phyloP scores from a whole-genome alignment of 352 stramenopile species.

The Phytophthora syringae region DNA sequence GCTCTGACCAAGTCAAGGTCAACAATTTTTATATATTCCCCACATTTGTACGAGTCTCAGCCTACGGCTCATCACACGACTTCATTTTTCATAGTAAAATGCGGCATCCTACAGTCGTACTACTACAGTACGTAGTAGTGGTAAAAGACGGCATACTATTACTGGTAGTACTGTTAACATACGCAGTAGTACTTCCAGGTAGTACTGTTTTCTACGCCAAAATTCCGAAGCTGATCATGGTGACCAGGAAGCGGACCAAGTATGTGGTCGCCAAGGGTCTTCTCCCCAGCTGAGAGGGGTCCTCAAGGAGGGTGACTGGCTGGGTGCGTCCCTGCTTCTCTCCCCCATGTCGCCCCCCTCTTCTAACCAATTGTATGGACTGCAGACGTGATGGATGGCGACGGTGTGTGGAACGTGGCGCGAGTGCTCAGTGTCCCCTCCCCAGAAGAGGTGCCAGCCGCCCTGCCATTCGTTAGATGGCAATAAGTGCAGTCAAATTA shows the following conservation, averaged over 20 bases:
- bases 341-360: not conserved
- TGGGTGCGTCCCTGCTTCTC: not conserved
- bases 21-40: too few species aligned
- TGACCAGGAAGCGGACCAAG: conserved; percentile 2
- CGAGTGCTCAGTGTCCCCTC: conserved; percentile 47
- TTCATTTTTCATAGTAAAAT: too few species aligned
- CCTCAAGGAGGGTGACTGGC: not conserved
- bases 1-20: not conserved
- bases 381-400: conserved; percentile 66
- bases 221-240: not conserved
- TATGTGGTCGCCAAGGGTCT: not conserved
- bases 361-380: not conserved
- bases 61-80: too few species aligned
- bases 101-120: too few species aligned
- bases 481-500: not conserved
- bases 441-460: conserved; percentile 23
- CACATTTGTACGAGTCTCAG: too few species aligned
- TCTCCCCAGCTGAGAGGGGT: not conserved
- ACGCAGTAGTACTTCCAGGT: too few species aligned
- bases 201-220: too few species aligned
- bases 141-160: too few species aligned
- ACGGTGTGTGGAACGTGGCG: conserved; percentile 76
- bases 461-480: too few species aligned
- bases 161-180: too few species aligned
- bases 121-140: too few species aligned